Evolutionary conservation across 2,329 filamentous ascomycete genomes (phyloP), one percentile per base, ranked within the genome.

Genomic region (Teratosphaeria viscida): DNA sequence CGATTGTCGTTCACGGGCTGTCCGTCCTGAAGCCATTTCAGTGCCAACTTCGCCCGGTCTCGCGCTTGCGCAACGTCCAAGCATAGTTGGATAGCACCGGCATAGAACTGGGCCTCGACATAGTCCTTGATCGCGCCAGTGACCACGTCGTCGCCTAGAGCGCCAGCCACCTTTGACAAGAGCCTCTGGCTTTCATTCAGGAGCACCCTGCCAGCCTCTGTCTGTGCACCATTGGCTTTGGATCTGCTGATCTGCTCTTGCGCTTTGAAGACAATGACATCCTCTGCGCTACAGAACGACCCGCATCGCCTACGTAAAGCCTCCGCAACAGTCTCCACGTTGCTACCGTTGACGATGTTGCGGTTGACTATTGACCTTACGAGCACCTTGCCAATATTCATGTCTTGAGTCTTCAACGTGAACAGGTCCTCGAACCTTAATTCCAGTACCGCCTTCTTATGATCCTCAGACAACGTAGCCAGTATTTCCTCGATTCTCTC

Each of bases 321-420:
- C 74, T 99, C 94, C 0, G 94, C 92, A 27, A 99, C 91, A 0
- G 92, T 96, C 75, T 99, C 95, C 23, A 99, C 92, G 64, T 97
- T 99, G 4, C 92, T 92, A 10, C 95, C 94, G 69, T 90, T 96
- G 60, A 92, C 89, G 67, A 99, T 99, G 73, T 96, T 99, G 68
- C 92, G 86, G 73, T 97, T 97, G 58, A 99, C 94, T 69, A 99
- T 97, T 0, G 92, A 91, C 73, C 97, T 99, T 59, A 99, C 94
- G 1, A 99, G 80, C 59, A 96, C 83, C 74, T 96, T 96, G 2
- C 92, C 95, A 27, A 97, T 82, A 11, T 96, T 90, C 67, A 90
- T 90, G 35, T 94, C 94, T 19, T 85, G 81, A 5, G 81, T 75
- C 52, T 87, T 85, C 14, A 47, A 16, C 3, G 90, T 89, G 73